Percentiles rank a stretch among this genome's conserved stretches.
phyloP scores from a whole-genome alignment of 805 yeast species.

The Huiozyma sinensis region DNA sequence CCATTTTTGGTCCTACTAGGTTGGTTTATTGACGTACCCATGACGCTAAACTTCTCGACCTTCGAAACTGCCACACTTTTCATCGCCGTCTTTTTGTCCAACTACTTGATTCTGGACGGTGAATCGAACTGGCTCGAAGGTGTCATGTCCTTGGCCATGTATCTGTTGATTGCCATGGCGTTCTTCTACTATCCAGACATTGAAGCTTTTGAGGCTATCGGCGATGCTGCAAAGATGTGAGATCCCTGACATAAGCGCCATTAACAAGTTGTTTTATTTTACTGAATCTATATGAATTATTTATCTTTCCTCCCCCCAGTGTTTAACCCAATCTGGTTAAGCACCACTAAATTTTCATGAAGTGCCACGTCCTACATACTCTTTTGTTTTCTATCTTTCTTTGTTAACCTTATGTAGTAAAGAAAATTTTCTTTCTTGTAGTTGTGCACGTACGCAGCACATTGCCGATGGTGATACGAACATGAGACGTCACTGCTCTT shows the following conservation, averaged over 20 bases:
- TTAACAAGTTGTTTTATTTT: neutral
- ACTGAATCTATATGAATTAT: neutral
- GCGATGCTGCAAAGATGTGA: neutral
- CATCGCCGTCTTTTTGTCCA: conserved; percentile 78
- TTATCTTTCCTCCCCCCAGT: neutral
- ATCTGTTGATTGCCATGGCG: conserved; percentile 77
- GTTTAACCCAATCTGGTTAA: neutral
- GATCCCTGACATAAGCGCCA: neutral
- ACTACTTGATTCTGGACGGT: conserved; percentile 83
- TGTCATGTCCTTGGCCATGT: conserved; percentile 79
- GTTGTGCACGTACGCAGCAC: too few species aligned
- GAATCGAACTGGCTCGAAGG: conserved; percentile 97
- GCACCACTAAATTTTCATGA: too few species aligned
- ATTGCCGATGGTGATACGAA: too few species aligned
- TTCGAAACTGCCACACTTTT: conserved; percentile 91
- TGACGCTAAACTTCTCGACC: conserved; percentile 84
- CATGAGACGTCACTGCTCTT: too few species aligned
- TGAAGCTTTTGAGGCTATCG: conserved; percentile 7
- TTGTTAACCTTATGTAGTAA: too few species aligned
- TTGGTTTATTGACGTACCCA: conserved; percentile 85
- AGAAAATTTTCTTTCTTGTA: too few species aligned
- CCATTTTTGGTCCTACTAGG: conserved; percentile 92
- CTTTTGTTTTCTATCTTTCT: too few species aligned
- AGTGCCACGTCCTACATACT: too few species aligned
- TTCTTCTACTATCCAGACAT: conserved; percentile 78